phyloP scores from a whole-genome alignment of 2,329 filamentous ascomycete genomes.

The Trichoderma harzianum region DNA sequence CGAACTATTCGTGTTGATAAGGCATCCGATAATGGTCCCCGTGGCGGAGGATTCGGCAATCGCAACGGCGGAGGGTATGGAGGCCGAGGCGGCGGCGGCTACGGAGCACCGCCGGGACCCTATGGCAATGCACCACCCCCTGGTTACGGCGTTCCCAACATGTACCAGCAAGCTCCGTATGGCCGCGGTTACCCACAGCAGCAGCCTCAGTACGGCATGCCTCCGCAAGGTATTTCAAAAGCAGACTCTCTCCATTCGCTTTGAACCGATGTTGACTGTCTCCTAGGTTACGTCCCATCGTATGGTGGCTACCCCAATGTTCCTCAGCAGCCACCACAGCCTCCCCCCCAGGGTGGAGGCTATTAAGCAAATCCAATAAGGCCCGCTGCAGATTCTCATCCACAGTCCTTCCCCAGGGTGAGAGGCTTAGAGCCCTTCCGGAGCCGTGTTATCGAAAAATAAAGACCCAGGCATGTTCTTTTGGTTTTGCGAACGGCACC shows the following conservation, averaged over 20 bases:
- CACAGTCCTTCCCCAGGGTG: not conserved
- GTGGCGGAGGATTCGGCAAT: slow-evolving; percentile 42
- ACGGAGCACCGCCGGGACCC: slow-evolving; percentile 34
- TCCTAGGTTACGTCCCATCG: slow-evolving; percentile 36
- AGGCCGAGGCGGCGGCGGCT: slow-evolving; percentile 39
- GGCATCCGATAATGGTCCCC: slow-evolving; percentile 74
- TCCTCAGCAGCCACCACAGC: slow-evolving; percentile 25
- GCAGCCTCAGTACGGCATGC: slow-evolving; percentile 35
- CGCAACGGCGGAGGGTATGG: slow-evolving; percentile 40
- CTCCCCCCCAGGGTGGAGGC: slow-evolving; percentile 23
- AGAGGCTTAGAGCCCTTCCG: not conserved
- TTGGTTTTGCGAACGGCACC: slow-evolving; percentile 15
- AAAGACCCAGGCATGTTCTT: slow-evolving; percentile 11
- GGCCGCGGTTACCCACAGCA: slow-evolving; percentile 37
- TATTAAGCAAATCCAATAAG: slow-evolving; percentile 21
- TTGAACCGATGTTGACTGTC: not conserved
- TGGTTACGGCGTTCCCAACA: slow-evolving; percentile 37
- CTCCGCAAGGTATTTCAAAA: slow-evolving; percentile 40
- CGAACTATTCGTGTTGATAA: slow-evolving; percentile 94
- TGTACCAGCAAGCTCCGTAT: slow-evolving; percentile 37
- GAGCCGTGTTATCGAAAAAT: slow-evolving; percentile 12
- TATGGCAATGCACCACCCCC: slow-evolving; percentile 35
- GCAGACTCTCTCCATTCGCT: not conserved
- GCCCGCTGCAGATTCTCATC: not conserved
- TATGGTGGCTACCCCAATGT: slow-evolving; percentile 42